A percentile compares a stretch with the other conserved stretches of the same genome.
These are phyloP conservation scores for Breynia disticha DNA, from an alignment of 441 rosid genomes.

Conservation along the genomic window DNA sequence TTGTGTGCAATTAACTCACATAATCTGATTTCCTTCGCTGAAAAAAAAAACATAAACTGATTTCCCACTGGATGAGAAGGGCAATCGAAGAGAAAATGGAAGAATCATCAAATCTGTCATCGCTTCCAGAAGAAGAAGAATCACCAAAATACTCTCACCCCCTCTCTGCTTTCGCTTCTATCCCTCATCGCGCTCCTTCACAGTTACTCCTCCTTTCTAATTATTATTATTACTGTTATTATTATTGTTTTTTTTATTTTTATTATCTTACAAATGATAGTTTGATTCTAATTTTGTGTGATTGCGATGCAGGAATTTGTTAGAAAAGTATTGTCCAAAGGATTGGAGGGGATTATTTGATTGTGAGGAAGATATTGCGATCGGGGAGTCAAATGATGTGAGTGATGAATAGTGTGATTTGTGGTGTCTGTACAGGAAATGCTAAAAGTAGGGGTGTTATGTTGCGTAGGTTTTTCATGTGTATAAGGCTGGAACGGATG, in stretches of 20 bases:
- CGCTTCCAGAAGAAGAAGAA: conserved; percentile 2
- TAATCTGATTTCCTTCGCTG: no score
- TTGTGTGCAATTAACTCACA: no score
- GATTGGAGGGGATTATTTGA: conserved; percentile 70
- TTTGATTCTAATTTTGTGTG: background rate
- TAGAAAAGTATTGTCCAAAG: conserved; percentile 49
- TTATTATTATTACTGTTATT: background rate
- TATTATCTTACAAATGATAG: background rate
- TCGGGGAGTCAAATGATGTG: conserved; percentile 62
- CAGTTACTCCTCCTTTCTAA: conserved; percentile 17
- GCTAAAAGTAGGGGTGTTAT: no score
- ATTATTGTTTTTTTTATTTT: background rate
- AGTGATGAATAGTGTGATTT: conserved; percentile 11
- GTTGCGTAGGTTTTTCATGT: conserved; percentile 77
- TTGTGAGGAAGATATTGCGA: conserved; percentile 59
- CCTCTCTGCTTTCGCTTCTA: conserved; percentile 30
- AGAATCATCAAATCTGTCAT: background rate
- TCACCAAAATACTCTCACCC: conserved; percentile 3
- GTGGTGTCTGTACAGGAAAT: background rate
- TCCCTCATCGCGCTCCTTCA: conserved; percentile 36
- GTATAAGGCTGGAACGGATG: conserved; percentile 79
- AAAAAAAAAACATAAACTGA: no score
- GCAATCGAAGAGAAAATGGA: background rate
- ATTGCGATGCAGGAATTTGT: conserved; percentile 33
- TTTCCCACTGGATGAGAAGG: no score